These are phyloP conservation scores for Plasmodium malariae DNA, from an alignment of 169 alveolate species.

Conservation along the genomic window DNA sequence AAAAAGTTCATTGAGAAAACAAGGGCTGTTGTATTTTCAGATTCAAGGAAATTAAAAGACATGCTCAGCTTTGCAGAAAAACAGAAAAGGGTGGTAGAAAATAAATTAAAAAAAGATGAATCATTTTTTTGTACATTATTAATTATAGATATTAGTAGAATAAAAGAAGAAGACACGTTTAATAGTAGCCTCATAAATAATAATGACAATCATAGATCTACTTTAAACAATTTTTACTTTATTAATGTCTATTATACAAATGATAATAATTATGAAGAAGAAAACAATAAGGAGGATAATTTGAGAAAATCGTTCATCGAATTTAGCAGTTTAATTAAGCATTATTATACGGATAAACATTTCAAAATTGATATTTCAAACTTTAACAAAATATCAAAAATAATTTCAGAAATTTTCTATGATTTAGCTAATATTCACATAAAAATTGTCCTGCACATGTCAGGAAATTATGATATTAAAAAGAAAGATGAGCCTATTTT, in stretches of 20 bases:
- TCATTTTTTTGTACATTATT: slow-evolving; percentile 36
- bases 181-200: background rate
- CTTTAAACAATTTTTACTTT: slow-evolving; percentile 12
- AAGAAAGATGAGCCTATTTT: slow-evolving; percentile 11
- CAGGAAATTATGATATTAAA: slow-evolving; percentile 6
- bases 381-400: slow-evolving; percentile 28
- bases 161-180: slow-evolving; percentile 1
- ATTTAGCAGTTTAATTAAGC: slow-evolving; percentile 20
- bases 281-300: background rate
- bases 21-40: slow-evolving; percentile 28
- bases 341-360: background rate
- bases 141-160: slow-evolving; percentile 9
- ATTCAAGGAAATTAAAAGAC: slow-evolving; percentile 50
- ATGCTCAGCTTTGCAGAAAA: slow-evolving; percentile 40
- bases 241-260: slow-evolving; percentile 36
- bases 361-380: slow-evolving; percentile 24
- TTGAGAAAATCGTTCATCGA: slow-evolving; percentile 5
- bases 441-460: slow-evolving; percentile 13
- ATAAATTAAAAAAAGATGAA: slow-evolving; percentile 5
- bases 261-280: background rate
- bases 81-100: background rate
- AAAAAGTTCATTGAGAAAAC: slow-evolving; percentile 48
- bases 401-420: slow-evolving; percentile 21
- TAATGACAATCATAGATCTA: slow-evolving; percentile 7
- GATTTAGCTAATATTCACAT: background rate